phyloP scores from a whole-genome alignment of 495 filamentous ascomycete genomes.

The Astrothelium subdiscretum region DNA sequence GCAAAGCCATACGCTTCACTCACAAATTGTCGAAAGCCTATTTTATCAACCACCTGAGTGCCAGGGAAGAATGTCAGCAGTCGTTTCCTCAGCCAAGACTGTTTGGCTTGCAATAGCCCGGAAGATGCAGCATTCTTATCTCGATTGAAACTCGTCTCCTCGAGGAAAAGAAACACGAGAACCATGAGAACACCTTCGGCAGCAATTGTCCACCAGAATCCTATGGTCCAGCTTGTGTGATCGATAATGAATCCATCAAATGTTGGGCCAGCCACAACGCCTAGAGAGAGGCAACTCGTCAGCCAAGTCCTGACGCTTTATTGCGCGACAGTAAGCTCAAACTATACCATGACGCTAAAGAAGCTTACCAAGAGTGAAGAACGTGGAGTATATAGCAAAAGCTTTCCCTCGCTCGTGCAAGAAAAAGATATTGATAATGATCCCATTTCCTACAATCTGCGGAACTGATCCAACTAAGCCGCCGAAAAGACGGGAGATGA shows the following conservation, averaged over 20 bases:
- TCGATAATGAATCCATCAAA: constrained; percentile 37
- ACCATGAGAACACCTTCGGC: not conserved
- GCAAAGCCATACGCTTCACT: too few species aligned
- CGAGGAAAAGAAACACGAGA: not conserved
- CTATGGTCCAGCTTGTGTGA: constrained; percentile 31
- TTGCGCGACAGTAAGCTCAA: too few species aligned
- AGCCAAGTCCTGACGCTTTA: constrained; percentile 33
- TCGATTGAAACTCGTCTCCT: not conserved
- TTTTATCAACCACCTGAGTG: too few species aligned
- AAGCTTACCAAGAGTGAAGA: not conserved
- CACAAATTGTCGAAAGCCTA: too few species aligned
- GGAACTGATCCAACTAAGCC: constrained; percentile 34
- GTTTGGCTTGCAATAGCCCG: too few species aligned
- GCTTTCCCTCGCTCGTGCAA: constrained; percentile 29
- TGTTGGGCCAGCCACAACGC: constrained; percentile 33
- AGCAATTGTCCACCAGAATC: constrained; percentile 13
- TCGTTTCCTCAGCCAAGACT: not conserved
- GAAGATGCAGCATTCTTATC: not conserved
- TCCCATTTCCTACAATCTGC: constrained; percentile 29
- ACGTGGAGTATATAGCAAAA: not conserved
- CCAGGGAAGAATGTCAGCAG: not conserved
- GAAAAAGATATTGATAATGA: constrained; percentile 36
- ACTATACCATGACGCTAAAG: too few species aligned
- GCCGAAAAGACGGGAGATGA: constrained; percentile 34
- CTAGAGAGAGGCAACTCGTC: constrained; percentile 30